Percentiles rank a stretch among this genome's conserved stretches.
Conservation (phyloP, 2,329 filamentous ascomycete species). For the Hypoxylon rubiginosum region DNA sequence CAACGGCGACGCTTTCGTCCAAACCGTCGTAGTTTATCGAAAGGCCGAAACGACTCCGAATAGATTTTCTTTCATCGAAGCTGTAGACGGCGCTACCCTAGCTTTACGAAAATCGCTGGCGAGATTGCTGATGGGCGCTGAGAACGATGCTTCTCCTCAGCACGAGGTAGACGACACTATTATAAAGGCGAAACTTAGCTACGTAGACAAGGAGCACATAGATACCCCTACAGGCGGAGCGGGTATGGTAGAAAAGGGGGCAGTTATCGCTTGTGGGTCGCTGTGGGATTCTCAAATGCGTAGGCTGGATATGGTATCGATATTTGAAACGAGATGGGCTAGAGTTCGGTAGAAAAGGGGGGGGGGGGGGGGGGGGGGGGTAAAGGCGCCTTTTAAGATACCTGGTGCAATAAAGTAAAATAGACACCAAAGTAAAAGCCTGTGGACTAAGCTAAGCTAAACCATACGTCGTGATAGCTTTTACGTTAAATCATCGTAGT, state of each 20-base stretch:
- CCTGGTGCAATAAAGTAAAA: background rate
- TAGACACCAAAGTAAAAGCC: background rate
- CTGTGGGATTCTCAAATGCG: conserved; percentile 57
- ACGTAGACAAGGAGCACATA: conserved; percentile 34
- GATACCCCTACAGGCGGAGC: conserved; percentile 22
- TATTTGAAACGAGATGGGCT: conserved; percentile 48
- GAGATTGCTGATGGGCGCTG: conserved; percentile 5
- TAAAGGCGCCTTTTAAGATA: background rate
- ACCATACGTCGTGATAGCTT: too few relatives aligned
- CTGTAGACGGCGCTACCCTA: conserved; percentile 18
- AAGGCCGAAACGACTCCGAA: background rate
- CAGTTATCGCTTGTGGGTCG: conserved; percentile 58
- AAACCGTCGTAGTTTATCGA: conserved; percentile 37
- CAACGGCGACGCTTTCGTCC: conserved; percentile 43
- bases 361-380: background rate
- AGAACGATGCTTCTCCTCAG: background rate
- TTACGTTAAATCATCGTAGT: background rate
- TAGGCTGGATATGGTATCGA: conserved; percentile 53
- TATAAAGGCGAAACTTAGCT: conserved; percentile 47
- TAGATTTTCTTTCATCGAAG: background rate
- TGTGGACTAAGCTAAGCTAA: too few relatives aligned
- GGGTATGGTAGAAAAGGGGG: conserved; percentile 41
- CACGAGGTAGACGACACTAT: background rate
- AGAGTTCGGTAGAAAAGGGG: conserved; percentile 5
- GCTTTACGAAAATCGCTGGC: conserved; percentile 28